phyloP scores from a whole-genome alignment of 192 early-diverging fungal species.

The Backusella macrospora region DNA sequence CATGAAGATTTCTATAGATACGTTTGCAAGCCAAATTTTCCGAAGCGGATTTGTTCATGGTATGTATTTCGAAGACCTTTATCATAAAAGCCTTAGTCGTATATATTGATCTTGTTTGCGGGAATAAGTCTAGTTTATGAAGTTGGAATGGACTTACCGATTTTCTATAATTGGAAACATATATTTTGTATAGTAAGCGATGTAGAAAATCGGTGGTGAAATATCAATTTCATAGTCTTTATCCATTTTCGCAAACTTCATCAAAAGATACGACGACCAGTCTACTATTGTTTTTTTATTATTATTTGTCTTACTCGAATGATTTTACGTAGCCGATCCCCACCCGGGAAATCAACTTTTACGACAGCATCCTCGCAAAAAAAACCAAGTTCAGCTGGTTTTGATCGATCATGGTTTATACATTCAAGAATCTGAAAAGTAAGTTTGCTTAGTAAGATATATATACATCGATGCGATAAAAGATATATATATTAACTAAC shows the following conservation, averaged over 20 bases:
- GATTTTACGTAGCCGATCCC: slow-evolving; percentile 57
- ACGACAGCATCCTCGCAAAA: slow-evolving; percentile 62
- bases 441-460: not conserved
- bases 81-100: not conserved
- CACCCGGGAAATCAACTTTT: slow-evolving; percentile 86
- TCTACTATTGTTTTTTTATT: too few species aligned
- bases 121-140: too few species aligned
- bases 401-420: slow-evolving; percentile 95
- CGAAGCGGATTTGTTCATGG: slow-evolving; percentile 86
- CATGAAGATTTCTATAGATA: slow-evolving; percentile 75
- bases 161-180: too few species aligned
- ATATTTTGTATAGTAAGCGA: too few species aligned
- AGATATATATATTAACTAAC: not conserved
- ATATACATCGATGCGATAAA: too few species aligned
- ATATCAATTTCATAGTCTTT: too few species aligned
- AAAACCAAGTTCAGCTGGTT: slow-evolving; percentile 46
- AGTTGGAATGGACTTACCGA: too few species aligned
- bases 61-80: not conserved
- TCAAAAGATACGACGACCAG: too few species aligned
- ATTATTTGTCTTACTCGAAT: too few species aligned
- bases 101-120: not conserved
- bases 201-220: too few species aligned
- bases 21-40: slow-evolving; percentile 90
- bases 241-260: too few species aligned
- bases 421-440: slow-evolving; percentile 64